Evolutionary conservation across 768 basidiomycete genomes (phyloP), one percentile per base, ranked within the genome.

Genomic region (Kwoniella sp.): DNA sequence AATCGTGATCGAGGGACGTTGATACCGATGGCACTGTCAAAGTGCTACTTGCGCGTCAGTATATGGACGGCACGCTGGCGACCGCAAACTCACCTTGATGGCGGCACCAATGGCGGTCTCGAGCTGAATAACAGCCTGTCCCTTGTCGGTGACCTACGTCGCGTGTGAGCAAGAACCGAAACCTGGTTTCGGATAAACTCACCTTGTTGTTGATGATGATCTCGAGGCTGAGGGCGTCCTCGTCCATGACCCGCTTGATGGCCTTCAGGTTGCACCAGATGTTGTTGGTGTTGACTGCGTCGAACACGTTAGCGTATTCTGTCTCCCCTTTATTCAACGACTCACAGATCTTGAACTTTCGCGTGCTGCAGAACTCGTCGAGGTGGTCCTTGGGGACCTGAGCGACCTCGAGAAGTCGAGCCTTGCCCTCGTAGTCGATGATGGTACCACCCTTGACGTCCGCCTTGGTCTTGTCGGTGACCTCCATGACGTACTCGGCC

Each of bases 401-500:
- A 25, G 91, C 89, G 56, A 95, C 88, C 78, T 95, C 91, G 53
- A 95, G 84, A 48, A 95, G 78, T 45, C 89, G 84, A 47, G 92
- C 82, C 28, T 82, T 83, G 37, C 89, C 90, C 32, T 95, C 87
- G 70, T 91, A 91, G 76, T 90, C 86, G 62, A 92, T 86, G 67
- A 90, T 80, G 51, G 89, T 89, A 73, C 88, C 88, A 64, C 77
- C 77, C 78, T 86, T 86, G 75, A 86, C 82, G 62, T 86, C 89
- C 43, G 86, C 89, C 81, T 93, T 91, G 68, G 90, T 92, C 82
- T 92, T 93, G 79, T 92, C 88, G 10, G 91, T 95, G 57, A 93
- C 86, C 76, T 93, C 88, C 88, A 90, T 90, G 73, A 90, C 75
- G 78, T 90, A 91, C 75, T 93, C 90, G 25, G 86, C 82, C 57